Evolutionary conservation across 768 basidiomycete species (phyloP), one percentile per base, ranked within the genome.

Genomic region (Leccinum pellstonianum): DNA sequence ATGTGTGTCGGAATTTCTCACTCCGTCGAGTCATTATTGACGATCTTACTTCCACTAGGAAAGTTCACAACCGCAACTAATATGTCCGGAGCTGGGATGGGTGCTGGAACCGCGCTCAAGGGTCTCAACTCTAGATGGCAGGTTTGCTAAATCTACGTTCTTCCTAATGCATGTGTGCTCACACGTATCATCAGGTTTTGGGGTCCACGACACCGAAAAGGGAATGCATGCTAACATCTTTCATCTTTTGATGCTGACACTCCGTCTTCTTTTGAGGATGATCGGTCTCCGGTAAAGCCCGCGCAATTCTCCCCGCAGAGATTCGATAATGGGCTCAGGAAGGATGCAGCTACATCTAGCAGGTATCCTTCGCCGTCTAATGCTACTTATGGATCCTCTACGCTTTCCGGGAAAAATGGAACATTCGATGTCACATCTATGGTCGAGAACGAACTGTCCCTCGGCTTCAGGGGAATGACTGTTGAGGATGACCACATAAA

Each of bases 41-140:
- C 56, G 11, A 11, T 46, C 57, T 61, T 68, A 53, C 78, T 79
- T 61, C 63, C 76, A 4, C 79, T 83, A 66, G 77, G 80, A 64
- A 85, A 80, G 66, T 69, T 81, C 61, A 68, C 76, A 43, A 58
- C 76, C 33, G 66, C 80, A 11, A 71, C 70, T 35, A 83, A 80
- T 63, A 80, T 85, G 76, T 81, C 86, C 65, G 80, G 77, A 46
- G 79, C 82, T 21, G 79, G 79, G 12, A 79, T 85, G 71, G 73
- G 77, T 49, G 73, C 80, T n/a, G 68, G 78, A 1, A 78, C 70
- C 29, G 73, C 78, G 14, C 75, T 85, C 57, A 85, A 86, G 68
- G 71, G 75, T 31, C 77, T 86, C 46, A 83, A 80, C 70, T 76
- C 84, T 52, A 83, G 86, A 48, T 89, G 88, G 87, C 86, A 88